phyloP scores from a whole-genome alignment of 345 rosid genomes.

The Camelina laxa region DNA sequence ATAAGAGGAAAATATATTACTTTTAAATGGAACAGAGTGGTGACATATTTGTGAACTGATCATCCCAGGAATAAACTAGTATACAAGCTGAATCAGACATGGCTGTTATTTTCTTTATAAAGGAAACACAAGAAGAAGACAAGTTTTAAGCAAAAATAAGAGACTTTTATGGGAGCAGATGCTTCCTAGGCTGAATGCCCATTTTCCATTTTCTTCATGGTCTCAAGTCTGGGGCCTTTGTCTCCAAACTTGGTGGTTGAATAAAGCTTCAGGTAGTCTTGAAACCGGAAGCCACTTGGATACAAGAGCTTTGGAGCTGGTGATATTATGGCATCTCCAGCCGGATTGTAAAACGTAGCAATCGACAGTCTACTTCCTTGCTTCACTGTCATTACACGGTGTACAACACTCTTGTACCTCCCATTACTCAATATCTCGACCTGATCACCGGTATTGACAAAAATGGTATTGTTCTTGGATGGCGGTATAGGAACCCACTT shows the following conservation, averaged over 20 bases:
- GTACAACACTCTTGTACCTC: slow-evolving; percentile 71
- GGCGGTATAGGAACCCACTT: slow-evolving; percentile 82
- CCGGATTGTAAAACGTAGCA: slow-evolving; percentile 90
- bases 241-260: slow-evolving; percentile 72
- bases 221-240: slow-evolving; percentile 65
- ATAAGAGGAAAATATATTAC: background rate
- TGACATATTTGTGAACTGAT: background rate
- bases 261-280: slow-evolving; percentile 82
- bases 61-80: background rate
- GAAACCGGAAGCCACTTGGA: slow-evolving; percentile 64
- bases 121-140: slow-evolving; percentile 32
- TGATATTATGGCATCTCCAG: slow-evolving; percentile 73
- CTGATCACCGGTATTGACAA: slow-evolving; percentile 83
- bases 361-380: slow-evolving; percentile 85
- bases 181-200: slow-evolving; percentile 28
- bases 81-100: slow-evolving; percentile 17
- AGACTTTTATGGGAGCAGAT: slow-evolving; percentile 14
- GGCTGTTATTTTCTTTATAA: slow-evolving; percentile 28
- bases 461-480: slow-evolving; percentile 79
- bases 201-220: slow-evolving; percentile 64
- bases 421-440: slow-evolving; percentile 88
- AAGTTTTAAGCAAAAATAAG: background rate
- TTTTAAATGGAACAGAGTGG: background rate
- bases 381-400: slow-evolving; percentile 77
- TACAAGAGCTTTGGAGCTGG: slow-evolving; percentile 72